These are phyloP conservation scores for Dactylorhiza incarnata DNA, from an alignment of 106 monocot species.

Conservation along the genomic window DNA sequence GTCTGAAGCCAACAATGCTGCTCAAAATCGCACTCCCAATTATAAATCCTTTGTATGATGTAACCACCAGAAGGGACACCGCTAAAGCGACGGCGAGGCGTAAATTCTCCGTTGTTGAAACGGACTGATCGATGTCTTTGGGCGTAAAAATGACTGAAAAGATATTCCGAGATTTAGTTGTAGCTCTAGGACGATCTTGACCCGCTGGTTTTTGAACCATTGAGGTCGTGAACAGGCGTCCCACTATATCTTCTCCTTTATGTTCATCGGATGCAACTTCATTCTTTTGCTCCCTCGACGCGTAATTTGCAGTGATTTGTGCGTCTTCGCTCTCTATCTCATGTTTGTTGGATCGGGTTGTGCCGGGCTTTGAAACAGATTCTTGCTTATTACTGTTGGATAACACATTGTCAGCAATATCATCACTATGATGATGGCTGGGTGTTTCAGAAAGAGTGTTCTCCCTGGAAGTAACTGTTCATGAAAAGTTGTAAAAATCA, in stretches of 20 bases:
- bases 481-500: neutral
- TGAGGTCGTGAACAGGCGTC: neutral
- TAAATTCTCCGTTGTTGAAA: conserved; percentile 41
- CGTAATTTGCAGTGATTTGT: neutral
- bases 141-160: conserved; percentile 12
- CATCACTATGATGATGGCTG: neutral
- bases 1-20: conserved; percentile 37
- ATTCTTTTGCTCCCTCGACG: neutral
- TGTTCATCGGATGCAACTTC: neutral
- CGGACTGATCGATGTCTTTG: conserved; percentile 19
- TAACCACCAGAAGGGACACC: conserved; percentile 31
- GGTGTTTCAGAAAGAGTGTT: neutral
- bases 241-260: neutral
- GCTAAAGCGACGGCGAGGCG: conserved; percentile 31
- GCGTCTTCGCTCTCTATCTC: neutral
- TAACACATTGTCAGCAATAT: neutral
- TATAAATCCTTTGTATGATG: conserved; percentile 14
- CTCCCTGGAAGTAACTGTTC: conserved; percentile 1
- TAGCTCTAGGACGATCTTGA: neutral
- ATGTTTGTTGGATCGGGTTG: no score
- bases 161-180: neutral
- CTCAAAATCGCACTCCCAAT: conserved; percentile 8
- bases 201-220: neutral
- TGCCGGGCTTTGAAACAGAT: neutral
- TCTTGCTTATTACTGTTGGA: neutral